These are phyloP conservation scores for Ilyonectria destructans DNA, from an alignment of 2,329 filamentous ascomycete genomes.

Conservation along the genomic window DNA sequence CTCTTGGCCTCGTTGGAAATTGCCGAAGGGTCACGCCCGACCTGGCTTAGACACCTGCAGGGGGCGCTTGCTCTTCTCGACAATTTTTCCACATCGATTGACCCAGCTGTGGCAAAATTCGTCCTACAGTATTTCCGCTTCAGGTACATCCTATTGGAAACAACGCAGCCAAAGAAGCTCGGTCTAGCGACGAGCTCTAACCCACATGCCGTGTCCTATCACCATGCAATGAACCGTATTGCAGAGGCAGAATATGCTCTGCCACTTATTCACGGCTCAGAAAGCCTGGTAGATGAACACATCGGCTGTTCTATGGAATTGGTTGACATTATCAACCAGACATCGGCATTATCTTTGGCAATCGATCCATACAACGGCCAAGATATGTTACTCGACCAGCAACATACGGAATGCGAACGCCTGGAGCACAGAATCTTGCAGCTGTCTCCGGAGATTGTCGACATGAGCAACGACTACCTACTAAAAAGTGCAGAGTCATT, in stretches of 20 bases:
- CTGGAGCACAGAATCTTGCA: slow-evolving; percentile 34
- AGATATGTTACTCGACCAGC: slow-evolving; percentile 24
- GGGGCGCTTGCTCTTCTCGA: slow-evolving; percentile 46
- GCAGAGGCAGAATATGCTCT: slow-evolving; percentile 34
- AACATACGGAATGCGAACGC: slow-evolving; percentile 30
- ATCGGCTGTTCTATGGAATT: slow-evolving; percentile 48
- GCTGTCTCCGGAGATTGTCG: slow-evolving; percentile 4
- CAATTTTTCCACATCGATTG: slow-evolving; percentile 35
- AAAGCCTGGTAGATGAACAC: slow-evolving; percentile 41
- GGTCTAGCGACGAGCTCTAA: background rate
- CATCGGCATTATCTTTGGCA: slow-evolving; percentile 37
- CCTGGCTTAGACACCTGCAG: slow-evolving; percentile 44
- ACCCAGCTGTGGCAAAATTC: slow-evolving; percentile 40
- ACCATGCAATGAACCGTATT: slow-evolving; percentile 33
- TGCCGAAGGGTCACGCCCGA: slow-evolving; percentile 41
- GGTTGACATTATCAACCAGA: slow-evolving; percentile 45
- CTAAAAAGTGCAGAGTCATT: slow-evolving; percentile 44
- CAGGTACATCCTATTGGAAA: slow-evolving; percentile 45
- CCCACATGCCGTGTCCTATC: slow-evolving; percentile 1
- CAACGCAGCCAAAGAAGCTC: slow-evolving; percentile 35
- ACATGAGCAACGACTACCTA: slow-evolving; percentile 36
- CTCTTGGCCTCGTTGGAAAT: slow-evolving; percentile 45
- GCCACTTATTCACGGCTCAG: slow-evolving; percentile 20
- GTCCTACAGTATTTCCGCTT: slow-evolving; percentile 46
- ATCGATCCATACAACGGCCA: background rate